These are phyloP conservation scores for Tubosaeta sp. DNA, from an alignment of 768 basidiomycete genomes.

Conservation along the genomic window DNA sequence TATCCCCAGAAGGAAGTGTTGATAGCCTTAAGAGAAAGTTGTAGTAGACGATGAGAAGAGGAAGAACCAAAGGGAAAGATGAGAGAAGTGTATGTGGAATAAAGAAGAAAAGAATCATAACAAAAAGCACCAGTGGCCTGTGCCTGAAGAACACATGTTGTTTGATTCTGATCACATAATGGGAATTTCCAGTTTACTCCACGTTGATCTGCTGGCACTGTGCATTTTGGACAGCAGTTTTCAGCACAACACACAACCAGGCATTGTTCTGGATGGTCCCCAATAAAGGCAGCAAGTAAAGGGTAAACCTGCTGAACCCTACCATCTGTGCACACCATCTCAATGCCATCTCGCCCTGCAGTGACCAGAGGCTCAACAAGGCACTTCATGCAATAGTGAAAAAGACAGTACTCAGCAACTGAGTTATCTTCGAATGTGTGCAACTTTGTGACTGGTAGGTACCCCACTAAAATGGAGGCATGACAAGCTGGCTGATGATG, in stretches of 20 bases:
- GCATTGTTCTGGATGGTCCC: slow-evolving; percentile 1
- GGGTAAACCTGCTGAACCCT: neutral
- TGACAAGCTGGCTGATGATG: neutral
- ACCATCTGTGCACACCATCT: slow-evolving; percentile 6
- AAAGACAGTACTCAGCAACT: neutral
- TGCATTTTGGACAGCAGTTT: neutral
- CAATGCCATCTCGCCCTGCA: neutral
- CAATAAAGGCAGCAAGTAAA: neutral
- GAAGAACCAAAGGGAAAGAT: too few species aligned
- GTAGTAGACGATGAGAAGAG: too few species aligned
- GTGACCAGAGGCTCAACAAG: neutral
- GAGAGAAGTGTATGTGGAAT: too few species aligned
- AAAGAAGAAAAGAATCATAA: too few species aligned
- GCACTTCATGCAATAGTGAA: slow-evolving; percentile 6
- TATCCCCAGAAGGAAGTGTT: too few species aligned
- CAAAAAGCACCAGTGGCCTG: neutral
- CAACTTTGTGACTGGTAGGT: neutral
- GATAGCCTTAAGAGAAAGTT: too few species aligned
- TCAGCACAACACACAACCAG: neutral
- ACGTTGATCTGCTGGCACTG: neutral
- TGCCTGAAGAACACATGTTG: neutral
- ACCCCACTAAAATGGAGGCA: neutral
- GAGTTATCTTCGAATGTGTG: neutral
- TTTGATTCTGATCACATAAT: neutral
- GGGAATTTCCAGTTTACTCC: neutral